Evolutionary conservation across 805 yeast species (phyloP).

Genomic region (Saccharomycopsis fodiens): DNA sequence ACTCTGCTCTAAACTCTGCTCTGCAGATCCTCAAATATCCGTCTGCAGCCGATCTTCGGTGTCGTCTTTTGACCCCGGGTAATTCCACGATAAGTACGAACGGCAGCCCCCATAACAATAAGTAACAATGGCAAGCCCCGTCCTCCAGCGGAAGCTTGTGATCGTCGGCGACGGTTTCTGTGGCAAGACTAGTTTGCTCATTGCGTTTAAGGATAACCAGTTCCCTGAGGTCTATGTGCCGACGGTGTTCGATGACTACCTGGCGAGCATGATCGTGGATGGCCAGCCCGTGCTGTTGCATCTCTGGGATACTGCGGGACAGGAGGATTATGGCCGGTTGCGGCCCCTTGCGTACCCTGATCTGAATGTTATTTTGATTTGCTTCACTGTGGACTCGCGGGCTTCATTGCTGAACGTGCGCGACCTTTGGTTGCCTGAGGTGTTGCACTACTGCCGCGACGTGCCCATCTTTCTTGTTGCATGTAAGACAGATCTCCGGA

Average conservation of each 20-base stretch:
- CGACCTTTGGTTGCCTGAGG: slow-evolving; percentile 48
- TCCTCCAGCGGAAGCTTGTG: slow-evolving; percentile 33
- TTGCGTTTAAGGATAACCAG: slow-evolving; percentile 52
- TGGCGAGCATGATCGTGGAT: slow-evolving; percentile 50
- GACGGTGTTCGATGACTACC: slow-evolving; percentile 55
- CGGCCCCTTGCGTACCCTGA: slow-evolving; percentile 56
- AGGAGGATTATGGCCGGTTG: slow-evolving; percentile 53
- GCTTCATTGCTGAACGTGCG: slow-evolving; percentile 45
- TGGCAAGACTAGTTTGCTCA: slow-evolving; percentile 49
- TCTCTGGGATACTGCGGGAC: slow-evolving; percentile 64
- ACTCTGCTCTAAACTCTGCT: no score
- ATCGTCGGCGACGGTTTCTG: slow-evolving; percentile 48
- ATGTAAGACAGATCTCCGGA: slow-evolving; percentile 50
- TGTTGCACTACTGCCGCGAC: slow-evolving; percentile 48
- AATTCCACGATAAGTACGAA: no score
- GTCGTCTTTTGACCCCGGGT: no score
- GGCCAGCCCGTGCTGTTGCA: slow-evolving; percentile 46
- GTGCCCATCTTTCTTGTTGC: slow-evolving; percentile 46
- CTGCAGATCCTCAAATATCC: no score
- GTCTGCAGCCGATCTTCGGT: no score
- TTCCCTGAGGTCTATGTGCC: slow-evolving; percentile 62
- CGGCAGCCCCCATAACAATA: background rate
- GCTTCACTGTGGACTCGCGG: slow-evolving; percentile 51
- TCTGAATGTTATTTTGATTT: slow-evolving; percentile 49
- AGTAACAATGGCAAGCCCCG: background rate